Evolutionary conservation across 2,329 filamentous ascomycete genomes (phyloP), one percentile per base, ranked within the genome.

Genomic region (Penicillium sumatraense): DNA sequence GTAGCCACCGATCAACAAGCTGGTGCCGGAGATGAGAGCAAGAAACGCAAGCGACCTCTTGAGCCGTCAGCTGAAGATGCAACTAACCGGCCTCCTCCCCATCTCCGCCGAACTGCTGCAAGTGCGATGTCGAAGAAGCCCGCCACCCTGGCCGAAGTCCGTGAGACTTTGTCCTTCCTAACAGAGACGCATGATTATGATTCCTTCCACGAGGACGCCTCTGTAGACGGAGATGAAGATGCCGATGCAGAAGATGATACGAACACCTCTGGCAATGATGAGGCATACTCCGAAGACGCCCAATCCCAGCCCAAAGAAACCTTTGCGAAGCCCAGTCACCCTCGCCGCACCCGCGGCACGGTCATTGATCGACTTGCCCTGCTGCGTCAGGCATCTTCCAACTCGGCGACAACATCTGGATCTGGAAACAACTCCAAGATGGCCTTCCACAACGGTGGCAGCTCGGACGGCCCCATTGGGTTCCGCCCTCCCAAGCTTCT

Each of bases 161-260:
- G 91, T 53, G 86, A 93, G 70, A 91, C 90, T 0, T 79, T 97
- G 6, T 96, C 90, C 4, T 90, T 89, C 72, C 82, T 97, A 9
- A 86, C 96, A 14, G 92, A 96, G 49, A 83, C 84, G 35, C 80
- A 80, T n/a, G 75, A 81, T 42, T 80, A 78, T 45, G 80, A 80
- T 24, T 83, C 80, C n/a, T 80, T 80, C 56, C 80, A 82, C 3
- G 81, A 80, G 35, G 81, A 83, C 38, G 78, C 79, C 7, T 80
- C 78, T 2, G 49, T 73, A 9, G 80, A 83, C n/a, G 78, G 81
- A 7, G 68, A 67, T 46, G 54, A 52, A 3, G 40, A 26, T 11
- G 27, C 50, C 20, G 49, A 35, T 3, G 50, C 66, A 48, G 60
- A 63, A 58, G 58, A 72, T 18, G 45, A 52, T 45, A 38, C 23